Evolutionary conservation across 2,329 filamentous ascomycete genomes (phyloP), one percentile per base, ranked within the genome.

Genomic region (Zymoseptoria ardabiliae): DNA sequence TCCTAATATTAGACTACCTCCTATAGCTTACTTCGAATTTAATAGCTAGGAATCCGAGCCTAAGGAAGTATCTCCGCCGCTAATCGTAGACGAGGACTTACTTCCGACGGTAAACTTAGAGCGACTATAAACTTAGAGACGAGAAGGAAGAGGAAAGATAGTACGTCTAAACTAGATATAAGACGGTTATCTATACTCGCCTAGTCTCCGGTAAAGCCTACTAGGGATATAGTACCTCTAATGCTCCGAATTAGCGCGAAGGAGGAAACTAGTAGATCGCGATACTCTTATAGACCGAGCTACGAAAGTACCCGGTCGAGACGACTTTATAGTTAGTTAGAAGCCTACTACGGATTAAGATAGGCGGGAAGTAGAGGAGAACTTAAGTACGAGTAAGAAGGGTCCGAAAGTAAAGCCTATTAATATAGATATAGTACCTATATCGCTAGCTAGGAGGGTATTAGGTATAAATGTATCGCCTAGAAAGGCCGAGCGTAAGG

Each of bases 91-190:
- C 3, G 68, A 69, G 7, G 71, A 74, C 20, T 71, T 73, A 19
- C 65, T 72, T 21, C 73, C 77, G 5, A 75, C 2, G 72, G 77
- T 35, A 81, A 81, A 58, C 71, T n/a, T n/a, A n/a, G n/a, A n/a
- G n/a, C n/a, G n/a, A n/a, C n/a, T n/a, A n/a, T n/a, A n/a, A n/a
- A n/a, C n/a, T n/a, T 82, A 3, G 81, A 83, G 66, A 82, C 77
- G 10, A 73, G 81, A 62, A 75, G 76, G 60, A 82, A 78, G 69
- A 73, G 81, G 57, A 77, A 79, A 62, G 81, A 82, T 63, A 80
- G 79, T 57, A 76, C 71, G 53, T 76, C 70, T n/a, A 78, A 72
- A 72, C 69, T 76, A 10, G 72, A 74, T 51, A 69, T 75, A 25
- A 69, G 75, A 49, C 71, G 76, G 28, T 71, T 75, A 50, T 77